Conservation (phyloP, 257 asterid genomes). For the Solanum chilense region DNA sequence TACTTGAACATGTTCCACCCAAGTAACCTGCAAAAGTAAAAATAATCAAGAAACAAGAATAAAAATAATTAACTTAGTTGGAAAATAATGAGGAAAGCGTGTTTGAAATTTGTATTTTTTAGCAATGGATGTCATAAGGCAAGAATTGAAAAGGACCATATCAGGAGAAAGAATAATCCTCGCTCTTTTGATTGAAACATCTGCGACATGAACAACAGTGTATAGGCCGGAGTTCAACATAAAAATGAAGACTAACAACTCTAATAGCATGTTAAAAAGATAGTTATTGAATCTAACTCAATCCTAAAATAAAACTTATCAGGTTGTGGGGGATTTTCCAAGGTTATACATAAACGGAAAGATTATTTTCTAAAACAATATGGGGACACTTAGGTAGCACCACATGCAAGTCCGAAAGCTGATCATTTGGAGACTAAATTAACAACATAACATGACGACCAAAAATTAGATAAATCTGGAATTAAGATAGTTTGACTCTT, state of each 20-base stretch:
- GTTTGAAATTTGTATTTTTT: neutral
- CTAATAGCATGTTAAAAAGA: neutral
- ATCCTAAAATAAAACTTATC: neutral
- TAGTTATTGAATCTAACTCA: neutral
- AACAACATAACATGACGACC: neutral
- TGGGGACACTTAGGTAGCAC: neutral
- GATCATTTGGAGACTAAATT: neutral
- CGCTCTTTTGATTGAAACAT: neutral
- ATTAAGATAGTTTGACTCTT: neutral
- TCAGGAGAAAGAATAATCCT: neutral
- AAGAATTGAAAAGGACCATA: neutral
- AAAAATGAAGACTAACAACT: neutral
- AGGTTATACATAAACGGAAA: neutral
- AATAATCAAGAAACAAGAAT: neutral
- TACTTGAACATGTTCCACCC: conserved; percentile 79
- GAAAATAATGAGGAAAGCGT: neutral
- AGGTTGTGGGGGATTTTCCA: neutral
- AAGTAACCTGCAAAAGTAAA: conserved; percentile 34
- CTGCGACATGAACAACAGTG: neutral
- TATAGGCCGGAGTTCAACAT: neutral
- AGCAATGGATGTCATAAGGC: neutral
- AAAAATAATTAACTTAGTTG: neutral
- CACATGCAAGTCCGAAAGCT: neutral
- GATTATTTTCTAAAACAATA: neutral
- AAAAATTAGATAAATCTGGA: neutral